Evolutionary conservation across 2,329 filamentous ascomycete species (phyloP), one percentile per base, ranked within the genome.

Genomic region (Alternaria panax): DNA sequence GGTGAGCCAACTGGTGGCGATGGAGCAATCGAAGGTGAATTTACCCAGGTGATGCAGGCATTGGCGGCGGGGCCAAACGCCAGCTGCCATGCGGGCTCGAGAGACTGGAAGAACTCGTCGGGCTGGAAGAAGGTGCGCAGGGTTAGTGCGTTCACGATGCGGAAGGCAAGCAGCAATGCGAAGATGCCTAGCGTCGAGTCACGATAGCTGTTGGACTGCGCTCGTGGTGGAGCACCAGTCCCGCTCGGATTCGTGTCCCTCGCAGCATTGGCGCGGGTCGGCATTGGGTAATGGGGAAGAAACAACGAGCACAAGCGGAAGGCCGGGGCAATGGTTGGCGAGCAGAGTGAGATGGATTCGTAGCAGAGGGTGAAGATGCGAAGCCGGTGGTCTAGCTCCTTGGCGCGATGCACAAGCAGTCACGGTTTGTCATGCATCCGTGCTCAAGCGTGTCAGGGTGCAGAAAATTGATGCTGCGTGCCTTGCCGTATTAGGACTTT

Each of bases 11-110:
- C 42, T 59, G 51, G 54, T 47, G 59, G 59, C 22, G 28, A 55
- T 50, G 48, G 46, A 54, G 58, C 38, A 14, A 14, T 51, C 18
- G 27, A 50, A 54, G 60, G 63, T 43, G 60, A 34, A 65, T 85
- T 72, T 84, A 96, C 94, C 95, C 95, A 99, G 63, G 95, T 99
- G 72, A 97, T 85, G 92, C 94, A 99, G 27, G 94, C 92, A 63
- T 91, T 91, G 77, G 89, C 91, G 14, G 84, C 76, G 2, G 82
- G 73, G 22, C 93, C 93, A 83, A 97, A 97, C 3, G 91, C 91
- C 55, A 95, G 85, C 70, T 89, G 84, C 93, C 94, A 98, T 67
- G 95, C 95, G 53, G 95, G 94, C 81, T 99, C 95, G 43, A 98
- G 86, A 1, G 93, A 91, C 76, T 99, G 95, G 74, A 95, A 99